A percentile compares a stretch with the other conserved stretches of the same genome.
These are phyloP conservation scores for Agrocybe pediades DNA, from an alignment of 768 basidiomycete genomes.

Conservation along the genomic window DNA sequence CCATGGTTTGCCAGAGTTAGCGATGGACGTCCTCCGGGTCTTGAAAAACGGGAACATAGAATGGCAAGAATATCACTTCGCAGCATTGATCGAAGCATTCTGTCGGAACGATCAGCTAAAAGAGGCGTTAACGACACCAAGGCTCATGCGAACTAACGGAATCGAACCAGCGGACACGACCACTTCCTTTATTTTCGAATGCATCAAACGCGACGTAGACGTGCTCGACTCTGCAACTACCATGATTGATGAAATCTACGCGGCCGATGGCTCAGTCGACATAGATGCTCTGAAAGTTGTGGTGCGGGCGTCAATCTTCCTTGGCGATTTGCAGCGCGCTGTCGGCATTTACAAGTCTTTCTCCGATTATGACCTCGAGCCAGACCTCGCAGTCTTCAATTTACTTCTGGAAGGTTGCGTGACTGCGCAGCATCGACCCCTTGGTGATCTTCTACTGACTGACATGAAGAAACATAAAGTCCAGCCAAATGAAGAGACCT, in stretches of 20 bases:
- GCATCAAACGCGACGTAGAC: constrained; percentile 49
- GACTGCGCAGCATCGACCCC: constrained; percentile 54
- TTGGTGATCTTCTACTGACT: constrained; percentile 66
- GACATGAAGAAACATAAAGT: constrained; percentile 66
- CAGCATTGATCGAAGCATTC: constrained; percentile 76
- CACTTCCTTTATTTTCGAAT: constrained; percentile 50
- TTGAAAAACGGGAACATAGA: constrained; percentile 50
- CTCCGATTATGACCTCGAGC: constrained; percentile 52
- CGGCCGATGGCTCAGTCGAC: constrained; percentile 54
- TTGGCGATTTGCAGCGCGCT: constrained; percentile 74
- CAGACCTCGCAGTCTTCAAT: constrained; percentile 70
- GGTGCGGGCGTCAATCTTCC: constrained; percentile 59
- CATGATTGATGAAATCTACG: constrained; percentile 59
- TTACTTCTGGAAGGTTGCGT: constrained; percentile 68
- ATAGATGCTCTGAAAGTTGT: constrained; percentile 65
- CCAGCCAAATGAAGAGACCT: constrained; percentile 60
- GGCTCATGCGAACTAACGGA: constrained; percentile 57
- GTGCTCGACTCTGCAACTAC: constrained; percentile 66
- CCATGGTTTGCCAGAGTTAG: constrained; percentile 70
- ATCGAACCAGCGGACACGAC: constrained; percentile 55
- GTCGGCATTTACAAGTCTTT: constrained; percentile 75
- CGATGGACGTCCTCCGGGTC: constrained; percentile 60
- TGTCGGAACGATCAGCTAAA: constrained; percentile 55
- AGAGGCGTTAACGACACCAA: constrained; percentile 62
- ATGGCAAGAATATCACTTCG: constrained; percentile 73